Base-by-base conservation (phyloP, 352 stramenopile species). In the Phytopythium cucurbitacearum region DNA sequence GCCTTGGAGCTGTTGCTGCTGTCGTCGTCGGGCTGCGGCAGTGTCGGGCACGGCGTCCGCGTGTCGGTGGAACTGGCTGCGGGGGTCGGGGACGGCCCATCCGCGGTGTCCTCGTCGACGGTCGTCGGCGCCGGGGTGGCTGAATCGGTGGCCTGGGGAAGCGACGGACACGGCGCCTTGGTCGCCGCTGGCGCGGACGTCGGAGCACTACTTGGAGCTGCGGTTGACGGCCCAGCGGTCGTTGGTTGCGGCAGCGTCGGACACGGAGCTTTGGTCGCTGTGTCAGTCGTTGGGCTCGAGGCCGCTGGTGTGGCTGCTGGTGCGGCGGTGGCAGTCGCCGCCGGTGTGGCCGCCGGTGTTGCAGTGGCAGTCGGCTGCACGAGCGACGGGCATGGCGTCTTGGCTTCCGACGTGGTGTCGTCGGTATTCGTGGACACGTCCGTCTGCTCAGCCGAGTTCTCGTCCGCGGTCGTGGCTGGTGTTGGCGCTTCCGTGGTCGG, bases 371-470 rank as follows among this genome's bases (percentile, higher is more conserved):
- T 38, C 21, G 59, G 51, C 34, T 51, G 60, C 36, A 68, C 54
- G n/a, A 73, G 48, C 39, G 65, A 62, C 8, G 65, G 65, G 16
- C 65, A 73, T 15, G 65, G 65, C 10, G 65, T 67, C 45, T 64
- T 66, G 37, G 7, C 16, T n/a, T 16, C 13, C 2, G 43, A 38
- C 15, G 16, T 35, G 34, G 15, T 47, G 48, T 16, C 54, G 38
- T 3, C 40, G 44, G 34, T 12, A 8, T 52, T 64, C 13, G 43
- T 46, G 41, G 45, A 57, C 21, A 28, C 21, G 21, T 28, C 21
- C 1, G 21, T 28, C 21, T 28, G 21, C 21, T 28, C 21, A 2
- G 21, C 21, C 21, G 21, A 28, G 35, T 53, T 37, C 35, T 53
- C 48, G 37, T 15, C 35, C 33, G 46, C 33, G 3, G 47, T 43